These are phyloP conservation scores for Gremmenia infestans DNA, from an alignment of 2,329 filamentous ascomycete genomes.

Conservation along the genomic window DNA sequence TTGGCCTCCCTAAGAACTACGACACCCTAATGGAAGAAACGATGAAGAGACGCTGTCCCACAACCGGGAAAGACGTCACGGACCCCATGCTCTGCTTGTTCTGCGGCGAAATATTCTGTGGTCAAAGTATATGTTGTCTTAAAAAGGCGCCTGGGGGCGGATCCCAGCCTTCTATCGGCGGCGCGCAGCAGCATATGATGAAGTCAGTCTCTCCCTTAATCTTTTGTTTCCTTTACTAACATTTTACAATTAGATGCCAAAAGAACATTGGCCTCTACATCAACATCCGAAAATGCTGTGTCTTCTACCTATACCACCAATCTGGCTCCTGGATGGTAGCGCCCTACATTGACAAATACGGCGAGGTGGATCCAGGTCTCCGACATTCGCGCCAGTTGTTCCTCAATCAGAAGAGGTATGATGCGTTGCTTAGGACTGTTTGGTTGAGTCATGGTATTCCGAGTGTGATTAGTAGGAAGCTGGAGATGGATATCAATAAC, in stretches of 20 bases:
- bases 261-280: conserved; percentile 89
- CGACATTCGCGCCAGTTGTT: conserved; percentile 84
- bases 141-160: conserved; percentile 44
- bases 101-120: conserved; percentile 95
- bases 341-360: conserved; percentile 93
- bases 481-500: conserved; percentile 95
- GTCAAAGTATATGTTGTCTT: conserved; percentile 87
- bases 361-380: conserved; percentile 89
- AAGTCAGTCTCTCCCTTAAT: conserved; percentile 54
- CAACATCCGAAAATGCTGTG: conserved; percentile 92
- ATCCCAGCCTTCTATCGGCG: conserved; percentile 55
- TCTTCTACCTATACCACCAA: conserved; percentile 77
- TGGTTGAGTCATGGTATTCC: conserved; percentile 86
- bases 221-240: conserved; percentile 22
- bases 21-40: conserved; percentile 90
- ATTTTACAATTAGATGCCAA: conserved; percentile 60
- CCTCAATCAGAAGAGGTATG: conserved; percentile 90
- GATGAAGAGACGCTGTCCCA: conserved; percentile 77
- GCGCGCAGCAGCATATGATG: conserved; percentile 84
- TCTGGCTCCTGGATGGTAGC: conserved; percentile 82
- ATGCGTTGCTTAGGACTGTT: conserved; percentile 76
- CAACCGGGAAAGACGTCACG: conserved; percentile 82
- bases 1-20: conserved; percentile 87
- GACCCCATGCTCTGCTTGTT: conserved; percentile 92
- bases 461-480: conserved; percentile 79